Evolutionary conservation across 2,329 filamentous ascomycete species (phyloP).

Genomic region (Calonectria pauciramosa): DNA sequence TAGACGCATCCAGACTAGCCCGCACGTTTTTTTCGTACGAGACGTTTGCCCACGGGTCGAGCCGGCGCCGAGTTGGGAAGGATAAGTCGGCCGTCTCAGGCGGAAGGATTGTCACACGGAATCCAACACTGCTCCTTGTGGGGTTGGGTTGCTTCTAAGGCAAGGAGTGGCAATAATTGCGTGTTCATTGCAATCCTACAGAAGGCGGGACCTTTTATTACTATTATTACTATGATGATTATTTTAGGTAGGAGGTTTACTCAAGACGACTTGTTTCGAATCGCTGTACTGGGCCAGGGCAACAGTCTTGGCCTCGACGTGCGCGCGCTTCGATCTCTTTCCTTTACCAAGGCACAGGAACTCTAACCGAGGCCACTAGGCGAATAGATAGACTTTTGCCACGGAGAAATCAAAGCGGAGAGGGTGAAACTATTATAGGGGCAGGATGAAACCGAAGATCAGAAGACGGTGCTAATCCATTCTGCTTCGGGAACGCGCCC

Average conservation of each 20-base stretch:
- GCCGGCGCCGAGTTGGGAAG: constrained; percentile 3
- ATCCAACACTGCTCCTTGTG: neutral
- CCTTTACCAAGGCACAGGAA: neutral
- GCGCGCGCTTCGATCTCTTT: neutral
- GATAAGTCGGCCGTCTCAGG: neutral
- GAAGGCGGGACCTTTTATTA: neutral
- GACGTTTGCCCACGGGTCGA: neutral
- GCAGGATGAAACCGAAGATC: constrained; percentile 6
- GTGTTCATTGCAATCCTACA: neutral
- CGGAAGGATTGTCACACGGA: neutral
- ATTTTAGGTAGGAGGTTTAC: neutral
- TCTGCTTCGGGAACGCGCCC: neutral
- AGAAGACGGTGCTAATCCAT: neutral
- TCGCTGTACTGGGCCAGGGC: neutral
- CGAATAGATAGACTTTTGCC: neutral
- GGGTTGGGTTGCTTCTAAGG: neutral
- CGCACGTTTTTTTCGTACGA: neutral
- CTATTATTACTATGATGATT: no score
- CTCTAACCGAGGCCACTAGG: neutral
- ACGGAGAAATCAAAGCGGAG: neutral
- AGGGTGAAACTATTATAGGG: constrained; percentile 7
- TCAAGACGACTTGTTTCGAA: neutral
- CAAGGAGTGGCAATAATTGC: neutral
- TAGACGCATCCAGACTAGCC: neutral
- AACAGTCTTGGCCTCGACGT: neutral